These are phyloP conservation scores for Ophiostoma australiae DNA, from an alignment of 2,329 filamentous ascomycete genomes.

Conservation along the genomic window DNA sequence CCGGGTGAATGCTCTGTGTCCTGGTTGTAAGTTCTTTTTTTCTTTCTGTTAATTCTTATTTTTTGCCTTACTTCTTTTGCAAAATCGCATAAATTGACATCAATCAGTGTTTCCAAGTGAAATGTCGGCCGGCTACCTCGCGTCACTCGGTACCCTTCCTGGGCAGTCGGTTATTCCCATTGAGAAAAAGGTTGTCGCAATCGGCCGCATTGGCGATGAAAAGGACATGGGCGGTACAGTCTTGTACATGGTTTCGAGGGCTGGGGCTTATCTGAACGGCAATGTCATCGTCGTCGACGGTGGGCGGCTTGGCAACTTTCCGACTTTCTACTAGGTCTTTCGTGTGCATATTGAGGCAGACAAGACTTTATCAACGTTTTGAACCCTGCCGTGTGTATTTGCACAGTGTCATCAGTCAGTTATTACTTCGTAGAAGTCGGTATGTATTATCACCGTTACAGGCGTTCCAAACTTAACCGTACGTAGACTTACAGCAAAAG, in stretches of 20 bases:
- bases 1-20: constrained; percentile 44
- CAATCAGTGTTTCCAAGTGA: not conserved
- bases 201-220: not conserved
- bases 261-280: constrained; percentile 63
- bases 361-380: not conserved
- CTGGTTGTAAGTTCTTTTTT: constrained; percentile 39
- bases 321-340: constrained; percentile 38
- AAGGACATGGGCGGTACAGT: not conserved
- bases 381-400: too few relatives aligned
- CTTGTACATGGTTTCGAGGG: constrained; percentile 55
- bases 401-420: too few relatives aligned
- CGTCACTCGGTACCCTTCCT: not conserved
- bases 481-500: not conserved
- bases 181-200: not conserved
- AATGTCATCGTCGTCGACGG: constrained; percentile 59
- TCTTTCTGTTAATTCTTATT: constrained; percentile 28
- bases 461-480: too few relatives aligned
- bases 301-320: constrained; percentile 53
- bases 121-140: not conserved
- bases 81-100: not conserved
- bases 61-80: constrained; percentile 33
- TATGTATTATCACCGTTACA: not conserved
- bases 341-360: not conserved
- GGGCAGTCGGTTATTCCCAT: not conserved
- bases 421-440: not conserved